Base-by-base conservation (phyloP, 2,329 filamentous ascomycete species). In the Reticulascus tulasneorum region DNA sequence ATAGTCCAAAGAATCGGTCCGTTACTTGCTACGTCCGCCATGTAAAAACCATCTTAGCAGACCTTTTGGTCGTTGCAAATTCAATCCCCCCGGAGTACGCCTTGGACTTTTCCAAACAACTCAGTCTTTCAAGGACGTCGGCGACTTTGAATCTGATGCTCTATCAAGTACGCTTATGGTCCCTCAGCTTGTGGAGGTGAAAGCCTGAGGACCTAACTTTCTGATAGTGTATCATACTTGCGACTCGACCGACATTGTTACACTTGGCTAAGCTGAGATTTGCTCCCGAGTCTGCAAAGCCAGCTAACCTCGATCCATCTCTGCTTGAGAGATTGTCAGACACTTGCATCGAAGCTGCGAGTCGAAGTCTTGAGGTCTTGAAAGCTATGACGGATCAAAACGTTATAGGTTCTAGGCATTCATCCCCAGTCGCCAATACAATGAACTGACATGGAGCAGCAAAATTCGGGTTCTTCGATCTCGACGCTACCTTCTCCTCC, bases 401-500 rank as follows among this genome's bases (percentile, higher is more conserved):
- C n/a, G n/a, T n/a, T n/a, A n/a, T n/a, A n/a, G n/a, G n/a, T n/a
- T n/a, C n/a, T n/a, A n/a, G n/a, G n/a, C n/a, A n/a, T n/a, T n/a
- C n/a, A n/a, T n/a, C n/a, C n/a, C n/a, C n/a, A n/a, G n/a, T n/a
- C n/a, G n/a, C n/a, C n/a, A n/a, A n/a, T n/a, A 32, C 29, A 10
- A 12, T 3, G 21, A 18, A 7, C 21, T 31, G 24, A 7, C 2
- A 3, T 9, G n/a, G 0, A n/a, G 5, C 8, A 44, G 42, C 42
- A 7, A 42, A 33, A 0, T 42, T 42, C 13, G 38, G 34, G 5
- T 44, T 42, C 22, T 41, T 44, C 29, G 42, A 44, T 18, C 32
- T 42, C 12, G 42, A 44, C 17, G 39, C 39, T 9, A 37, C 42
- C 15, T 44, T 44, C 29, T 44, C 42, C 6, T 38, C 39, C 10